Base-by-base conservation (phyloP, 1,139 yeast genomes). In the Blastobotrys persicus region DNA sequence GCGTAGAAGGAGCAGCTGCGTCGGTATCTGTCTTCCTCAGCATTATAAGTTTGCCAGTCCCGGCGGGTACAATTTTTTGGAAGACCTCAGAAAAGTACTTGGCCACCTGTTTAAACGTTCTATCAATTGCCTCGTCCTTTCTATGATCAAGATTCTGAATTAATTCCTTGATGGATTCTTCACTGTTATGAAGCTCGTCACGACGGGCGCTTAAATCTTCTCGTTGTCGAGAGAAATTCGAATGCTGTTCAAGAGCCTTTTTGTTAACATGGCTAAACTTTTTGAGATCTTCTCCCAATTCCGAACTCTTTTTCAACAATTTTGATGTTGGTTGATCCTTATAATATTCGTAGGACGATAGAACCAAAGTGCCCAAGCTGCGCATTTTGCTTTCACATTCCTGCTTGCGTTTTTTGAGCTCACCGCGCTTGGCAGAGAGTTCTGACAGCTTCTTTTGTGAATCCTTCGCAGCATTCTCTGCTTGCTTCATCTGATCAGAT, bases 191-290 rank as follows among this genome's bases (percentile, higher is more conserved):
- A 38, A 92, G 73, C 54, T 88, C 96, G 26, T 70, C 71, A 41
- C 88, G 77, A 59, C 97, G 80, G 20, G 71, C 72, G 19, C 55
- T 32, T 37, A 58, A 42, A 1, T 75, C 76, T 45, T 80, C 85
- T 50, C 86, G 76, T 64, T 89, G 94, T 54, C 78, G 80, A 13
- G 86, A 80, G 64, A 89, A 91, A 40, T 80, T 82, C 49, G 76
- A 73, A 64, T 77, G 88, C 64, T 92, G 96, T 61, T 91, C 98
- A 59, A 87, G 74, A 0, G 98, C 97, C 62, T 88, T 87, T 63
- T 86, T 87, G 69, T 92, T 92, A 51, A 92, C 87, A 65, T 88
- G 95, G 18, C 80, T 78, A 65, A 79, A 85, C 58, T 80, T 76
- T 37, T 78, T 76, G 42, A 89, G 72, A 32, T 77, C 78, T 39